Evolutionary conservation across 495 filamentous ascomycete genomes (phyloP), one percentile per base, ranked within the genome.

Genomic region (Penicillium bovifimosum): DNA sequence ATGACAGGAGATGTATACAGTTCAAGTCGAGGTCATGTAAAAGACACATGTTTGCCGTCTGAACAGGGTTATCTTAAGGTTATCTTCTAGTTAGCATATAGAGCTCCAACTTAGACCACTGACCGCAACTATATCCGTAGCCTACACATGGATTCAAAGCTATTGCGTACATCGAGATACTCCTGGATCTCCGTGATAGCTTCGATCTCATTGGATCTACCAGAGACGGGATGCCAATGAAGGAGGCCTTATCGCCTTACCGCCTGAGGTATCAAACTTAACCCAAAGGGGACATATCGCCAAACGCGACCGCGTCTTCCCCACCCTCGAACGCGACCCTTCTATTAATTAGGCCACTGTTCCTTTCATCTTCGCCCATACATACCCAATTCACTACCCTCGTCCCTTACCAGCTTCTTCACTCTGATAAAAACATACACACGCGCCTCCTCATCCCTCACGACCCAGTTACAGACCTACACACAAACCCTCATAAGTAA

Each of bases 251-350:
- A 4, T 11, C 38, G 43, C 44, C 54, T 58, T 53, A 9, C 6
- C 36, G 59, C 61, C 63, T 61, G 11, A 66, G 64, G 63, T 55
- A 55, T 17, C 40, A 47, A 35, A n/a, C 60, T 68, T 63, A 41
- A 50, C 68, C 52, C 29, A 60, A 69, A 34, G 38, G 40, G 67
- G 61, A 59, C 57, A 74, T 70, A 74, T 72, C 64, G 63, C 64
- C 60, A 66, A 56, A 65, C 61, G 60, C 62, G 64, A 54, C 59
- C 61, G 68, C 64, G 61, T 66, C 63, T 64, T 68, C 55, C 50
- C 44, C 56, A 62, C 62, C 58, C 51, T 54, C 47, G 43, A 64
- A 72, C 69, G 69, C 69, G 66, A 70, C 55, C 55, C 63, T 52
- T 60, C 54, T 49, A 60, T 55, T 59, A 55, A 60, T 55, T 59